Conservation (phyloP, 352 stramenopile genomes). For the Phytophthora vignae region DNA sequence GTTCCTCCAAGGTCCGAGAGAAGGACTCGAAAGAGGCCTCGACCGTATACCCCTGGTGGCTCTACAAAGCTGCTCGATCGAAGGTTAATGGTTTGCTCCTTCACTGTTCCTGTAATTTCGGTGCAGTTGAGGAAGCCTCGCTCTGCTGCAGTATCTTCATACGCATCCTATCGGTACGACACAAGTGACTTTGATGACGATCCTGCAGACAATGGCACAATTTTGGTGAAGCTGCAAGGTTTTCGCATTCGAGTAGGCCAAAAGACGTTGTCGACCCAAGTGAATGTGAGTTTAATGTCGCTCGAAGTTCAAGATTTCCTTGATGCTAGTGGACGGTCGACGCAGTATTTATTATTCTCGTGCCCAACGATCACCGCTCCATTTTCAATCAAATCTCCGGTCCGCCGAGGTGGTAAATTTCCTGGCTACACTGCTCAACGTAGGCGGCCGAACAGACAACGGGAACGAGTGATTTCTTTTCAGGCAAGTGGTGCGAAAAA, state of each 20-base stretch:
- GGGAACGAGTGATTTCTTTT: slow-evolving; percentile 77
- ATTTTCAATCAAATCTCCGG: slow-evolving; percentile 65
- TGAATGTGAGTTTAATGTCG: slow-evolving; percentile 72
- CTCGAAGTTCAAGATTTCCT: slow-evolving; percentile 84
- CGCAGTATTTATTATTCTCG: slow-evolving; percentile 84
- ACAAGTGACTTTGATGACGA: slow-evolving; percentile 70
- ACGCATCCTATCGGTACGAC: slow-evolving; percentile 70
- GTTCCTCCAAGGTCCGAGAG: slow-evolving; percentile 28
- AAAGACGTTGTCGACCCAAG: slow-evolving; percentile 82
- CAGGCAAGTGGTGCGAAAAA: slow-evolving; percentile 35
- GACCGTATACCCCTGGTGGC: slow-evolving; percentile 27
- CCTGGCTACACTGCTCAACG: slow-evolving; percentile 36
- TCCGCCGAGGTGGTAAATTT: slow-evolving; percentile 51
- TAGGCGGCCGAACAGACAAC: slow-evolving; percentile 46
- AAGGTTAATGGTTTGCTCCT: slow-evolving; percentile 78
- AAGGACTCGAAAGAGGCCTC: slow-evolving; percentile 37
- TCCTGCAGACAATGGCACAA: slow-evolving; percentile 61
- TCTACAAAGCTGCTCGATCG: slow-evolving; percentile 72
- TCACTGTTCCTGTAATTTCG: slow-evolving; percentile 83
- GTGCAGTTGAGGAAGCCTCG: slow-evolving; percentile 84
- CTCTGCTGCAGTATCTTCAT: slow-evolving; percentile 47
- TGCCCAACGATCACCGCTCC: slow-evolving; percentile 73
- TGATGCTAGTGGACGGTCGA: slow-evolving; percentile 63
- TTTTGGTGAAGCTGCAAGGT: slow-evolving; percentile 83
- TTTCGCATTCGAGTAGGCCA: slow-evolving; percentile 83